phyloP scores from a whole-genome alignment of 257 asterid species.

The Scutellaria baicalensis region DNA sequence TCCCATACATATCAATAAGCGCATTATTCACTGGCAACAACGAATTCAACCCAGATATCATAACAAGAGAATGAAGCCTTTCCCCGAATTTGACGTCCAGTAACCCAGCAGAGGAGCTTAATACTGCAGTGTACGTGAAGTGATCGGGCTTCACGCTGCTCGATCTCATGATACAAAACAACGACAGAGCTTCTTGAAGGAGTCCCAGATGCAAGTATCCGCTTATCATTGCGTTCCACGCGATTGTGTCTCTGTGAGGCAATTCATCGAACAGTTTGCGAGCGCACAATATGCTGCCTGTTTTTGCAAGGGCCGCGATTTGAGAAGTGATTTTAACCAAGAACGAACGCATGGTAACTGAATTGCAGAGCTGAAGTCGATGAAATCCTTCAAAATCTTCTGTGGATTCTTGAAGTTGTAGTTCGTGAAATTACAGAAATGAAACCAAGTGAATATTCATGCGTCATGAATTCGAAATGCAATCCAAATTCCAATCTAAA shows the following conservation, averaged over 20 bases:
- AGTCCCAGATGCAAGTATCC: slow-evolving; percentile 47
- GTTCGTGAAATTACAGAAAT: neutral
- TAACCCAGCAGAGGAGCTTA: slow-evolving; percentile 47
- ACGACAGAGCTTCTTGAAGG: slow-evolving; percentile 43
- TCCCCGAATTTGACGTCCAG: slow-evolving; percentile 31
- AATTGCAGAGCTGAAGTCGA: neutral
- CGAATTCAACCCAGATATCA: slow-evolving; percentile 37
- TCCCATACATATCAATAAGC: slow-evolving; percentile 71
- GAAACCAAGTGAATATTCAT: neutral
- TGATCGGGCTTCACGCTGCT: slow-evolving; percentile 32
- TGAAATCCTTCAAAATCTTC: slow-evolving; percentile 11
- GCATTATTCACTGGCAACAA: slow-evolving; percentile 56
- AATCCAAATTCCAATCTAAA: neutral
- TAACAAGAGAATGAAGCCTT: slow-evolving; percentile 34
- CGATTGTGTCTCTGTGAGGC: slow-evolving; percentile 47
- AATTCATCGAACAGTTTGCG: slow-evolving; percentile 66
- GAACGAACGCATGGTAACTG: slow-evolving; percentile 35
- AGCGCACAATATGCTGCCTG: slow-evolving; percentile 44
- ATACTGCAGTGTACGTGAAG: slow-evolving; percentile 50
- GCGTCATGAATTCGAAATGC: neutral
- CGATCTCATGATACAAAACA: slow-evolving; percentile 44
- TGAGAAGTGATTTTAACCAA: slow-evolving; percentile 42
- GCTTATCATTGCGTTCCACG: slow-evolving; percentile 73
- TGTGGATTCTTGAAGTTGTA: neutral
- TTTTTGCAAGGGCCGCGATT: slow-evolving; percentile 36